A percentile compares a stretch with the other conserved stretches of the same genome.
phyloP scores from a whole-genome alignment of 345 rosid species.

The Sonneratia alba region DNA sequence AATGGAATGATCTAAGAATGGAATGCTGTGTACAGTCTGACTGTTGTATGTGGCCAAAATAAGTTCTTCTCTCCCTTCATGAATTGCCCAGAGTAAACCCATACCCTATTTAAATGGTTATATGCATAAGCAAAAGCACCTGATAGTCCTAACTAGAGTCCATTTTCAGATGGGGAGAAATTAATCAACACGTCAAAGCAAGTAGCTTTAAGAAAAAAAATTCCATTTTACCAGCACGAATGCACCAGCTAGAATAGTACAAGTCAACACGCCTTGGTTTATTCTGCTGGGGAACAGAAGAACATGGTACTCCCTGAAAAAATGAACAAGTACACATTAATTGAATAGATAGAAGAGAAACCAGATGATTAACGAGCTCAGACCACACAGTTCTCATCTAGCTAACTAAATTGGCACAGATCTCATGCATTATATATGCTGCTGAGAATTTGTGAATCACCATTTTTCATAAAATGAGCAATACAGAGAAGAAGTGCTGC shows the following conservation, averaged over 20 bases:
- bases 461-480: neutral
- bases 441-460: neutral
- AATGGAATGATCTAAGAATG: neutral
- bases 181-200: neutral
- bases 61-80: no score
- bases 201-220: neutral
- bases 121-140: neutral
- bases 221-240: slow-evolving; percentile 62
- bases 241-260: slow-evolving; percentile 92
- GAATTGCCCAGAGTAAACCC: no score
- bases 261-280: slow-evolving; percentile 86
- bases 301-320: slow-evolving; percentile 65
- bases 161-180: neutral
- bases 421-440: neutral
- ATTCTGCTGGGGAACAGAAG: slow-evolving; percentile 60
- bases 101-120: no score
- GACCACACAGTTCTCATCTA: neutral
- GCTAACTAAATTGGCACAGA: neutral
- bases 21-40: no score
- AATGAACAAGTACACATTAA: slow-evolving; percentile 4
- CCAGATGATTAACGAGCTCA: neutral
- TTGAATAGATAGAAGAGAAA: neutral
- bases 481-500: neutral
- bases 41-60: no score
- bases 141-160: neutral